These are phyloP conservation scores for Coffea eugenioides DNA, from an alignment of 257 asterid species.

Conservation along the genomic window DNA sequence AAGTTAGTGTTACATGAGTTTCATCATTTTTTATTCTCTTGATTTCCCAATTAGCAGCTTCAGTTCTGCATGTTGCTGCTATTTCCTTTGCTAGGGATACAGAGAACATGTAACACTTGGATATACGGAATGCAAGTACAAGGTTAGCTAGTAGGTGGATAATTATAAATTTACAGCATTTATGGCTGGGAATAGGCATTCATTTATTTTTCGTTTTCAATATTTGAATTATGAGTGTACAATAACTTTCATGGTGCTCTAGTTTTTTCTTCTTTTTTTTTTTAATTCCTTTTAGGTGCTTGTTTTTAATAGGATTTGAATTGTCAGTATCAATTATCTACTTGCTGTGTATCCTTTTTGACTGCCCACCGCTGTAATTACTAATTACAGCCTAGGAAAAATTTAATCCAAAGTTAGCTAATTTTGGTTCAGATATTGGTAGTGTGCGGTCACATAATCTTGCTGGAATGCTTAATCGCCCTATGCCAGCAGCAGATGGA, in stretches of 20 bases:
- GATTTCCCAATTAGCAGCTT: not conserved
- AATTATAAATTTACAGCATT: not conserved
- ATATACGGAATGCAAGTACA: not conserved
- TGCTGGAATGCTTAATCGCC: not conserved
- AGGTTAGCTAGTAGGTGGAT: not conserved
- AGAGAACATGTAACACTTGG: not conserved
- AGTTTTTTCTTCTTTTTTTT: no score
- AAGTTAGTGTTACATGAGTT: not conserved
- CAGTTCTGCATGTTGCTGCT: not conserved
- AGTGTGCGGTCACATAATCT: not conserved
- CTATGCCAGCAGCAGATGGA: not conserved
- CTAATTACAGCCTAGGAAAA: no score
- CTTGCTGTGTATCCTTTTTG: no score
- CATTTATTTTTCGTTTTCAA: no score
- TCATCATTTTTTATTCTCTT: not conserved
- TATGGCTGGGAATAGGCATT: no score
- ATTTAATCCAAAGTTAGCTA: no score
- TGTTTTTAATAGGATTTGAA: no score
- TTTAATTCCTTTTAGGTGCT: no score
- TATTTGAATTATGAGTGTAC: no score
- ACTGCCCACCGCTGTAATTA: no score
- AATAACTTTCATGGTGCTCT: no score
- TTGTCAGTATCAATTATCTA: no score
- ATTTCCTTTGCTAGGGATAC: not conserved
- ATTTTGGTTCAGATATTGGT: not conserved